phyloP scores from a whole-genome alignment of 257 asterid genomes.

The Striga asiatica region DNA sequence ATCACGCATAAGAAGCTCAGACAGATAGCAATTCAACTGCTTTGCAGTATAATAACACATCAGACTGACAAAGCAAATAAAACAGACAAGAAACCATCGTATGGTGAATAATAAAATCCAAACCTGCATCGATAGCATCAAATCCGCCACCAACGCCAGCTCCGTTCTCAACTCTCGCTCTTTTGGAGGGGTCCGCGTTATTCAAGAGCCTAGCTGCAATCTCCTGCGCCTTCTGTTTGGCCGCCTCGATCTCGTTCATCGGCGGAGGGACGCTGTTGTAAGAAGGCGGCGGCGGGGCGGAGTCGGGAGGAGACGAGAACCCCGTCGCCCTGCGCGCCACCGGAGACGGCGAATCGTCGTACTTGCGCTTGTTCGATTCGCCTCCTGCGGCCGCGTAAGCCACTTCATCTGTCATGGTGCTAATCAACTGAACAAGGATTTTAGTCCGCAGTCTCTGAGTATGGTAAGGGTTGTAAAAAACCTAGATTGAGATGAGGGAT shows the following conservation, averaged over 20 bases:
- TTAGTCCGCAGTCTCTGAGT: too few species aligned
- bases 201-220: slow-evolving; percentile 75
- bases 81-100: too few species aligned
- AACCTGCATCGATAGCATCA: slow-evolving; percentile 40
- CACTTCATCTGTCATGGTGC: slow-evolving; percentile 64
- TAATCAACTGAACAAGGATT: too few species aligned
- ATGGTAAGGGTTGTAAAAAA: too few species aligned
- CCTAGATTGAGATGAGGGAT: too few species aligned
- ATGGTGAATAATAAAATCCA: slow-evolving; percentile 4
- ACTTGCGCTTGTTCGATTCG: slow-evolving; percentile 49
- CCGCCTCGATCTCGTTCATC: slow-evolving; percentile 62
- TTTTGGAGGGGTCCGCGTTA: slow-evolving; percentile 51
- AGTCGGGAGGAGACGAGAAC: slow-evolving; percentile 63
- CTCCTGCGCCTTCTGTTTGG: slow-evolving; percentile 86
- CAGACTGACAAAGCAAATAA: too few species aligned
- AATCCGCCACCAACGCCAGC: slow-evolving; percentile 34
- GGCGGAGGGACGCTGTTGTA: slow-evolving; percentile 81
- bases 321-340: slow-evolving; percentile 51
- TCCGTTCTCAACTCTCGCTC: slow-evolving; percentile 64
- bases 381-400: slow-evolving; percentile 35
- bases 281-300: slow-evolving; percentile 32
- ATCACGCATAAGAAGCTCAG: too few species aligned
- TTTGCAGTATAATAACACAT: too few species aligned
- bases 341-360: slow-evolving; percentile 50
- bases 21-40: too few species aligned